A percentile compares a stretch with the other conserved stretches of the same genome.
phyloP scores from a whole-genome alignment of 2,329 filamentous ascomycete genomes.

The Monosporascus cannonballus region DNA sequence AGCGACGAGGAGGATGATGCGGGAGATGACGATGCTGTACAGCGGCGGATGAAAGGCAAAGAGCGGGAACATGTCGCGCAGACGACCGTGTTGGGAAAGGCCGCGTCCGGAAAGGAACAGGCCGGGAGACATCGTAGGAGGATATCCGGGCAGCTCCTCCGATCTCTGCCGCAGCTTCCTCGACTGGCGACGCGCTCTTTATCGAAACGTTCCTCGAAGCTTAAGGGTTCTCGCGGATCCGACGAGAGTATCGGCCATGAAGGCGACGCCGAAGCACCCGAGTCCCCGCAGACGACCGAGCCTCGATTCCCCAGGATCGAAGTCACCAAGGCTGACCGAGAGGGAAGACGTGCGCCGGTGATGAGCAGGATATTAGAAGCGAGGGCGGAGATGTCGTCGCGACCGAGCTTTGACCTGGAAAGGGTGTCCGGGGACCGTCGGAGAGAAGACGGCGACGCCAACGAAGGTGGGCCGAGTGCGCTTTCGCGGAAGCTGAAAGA shows the following conservation, averaged over 20 bases:
- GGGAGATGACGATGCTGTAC: conserved; percentile 23
- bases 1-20: conserved; percentile 75
- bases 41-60: conserved; percentile 15
- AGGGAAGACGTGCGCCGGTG: conserved; percentile 56
- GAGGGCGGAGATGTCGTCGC: conserved; percentile 54
- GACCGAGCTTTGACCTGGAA: conserved; percentile 53
- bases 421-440: conserved; percentile 35
- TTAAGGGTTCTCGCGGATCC: conserved; percentile 32
- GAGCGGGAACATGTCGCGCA: conserved; percentile 21
- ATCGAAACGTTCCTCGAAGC: conserved; percentile 32
- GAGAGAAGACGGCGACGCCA: conserved; percentile 21
- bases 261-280: conserved; percentile 13
- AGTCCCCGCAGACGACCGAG: conserved; percentile 4
- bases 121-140: conserved; percentile 47
- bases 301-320: conserved; percentile 20
- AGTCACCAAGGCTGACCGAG: conserved; percentile 22
- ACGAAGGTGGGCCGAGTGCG: conserved; percentile 42
- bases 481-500: conserved; percentile 70
- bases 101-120: conserved; percentile 29
- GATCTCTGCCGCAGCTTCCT: conserved; percentile 57
- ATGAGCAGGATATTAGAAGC: conserved; percentile 76
- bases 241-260: conserved; percentile 22
- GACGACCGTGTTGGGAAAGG: conserved; percentile 26
- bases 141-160: conserved; percentile 59
- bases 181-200: conserved; percentile 34